phyloP scores from a whole-genome alignment of 164 flowering plant species.

The Vitis cinerea region DNA sequence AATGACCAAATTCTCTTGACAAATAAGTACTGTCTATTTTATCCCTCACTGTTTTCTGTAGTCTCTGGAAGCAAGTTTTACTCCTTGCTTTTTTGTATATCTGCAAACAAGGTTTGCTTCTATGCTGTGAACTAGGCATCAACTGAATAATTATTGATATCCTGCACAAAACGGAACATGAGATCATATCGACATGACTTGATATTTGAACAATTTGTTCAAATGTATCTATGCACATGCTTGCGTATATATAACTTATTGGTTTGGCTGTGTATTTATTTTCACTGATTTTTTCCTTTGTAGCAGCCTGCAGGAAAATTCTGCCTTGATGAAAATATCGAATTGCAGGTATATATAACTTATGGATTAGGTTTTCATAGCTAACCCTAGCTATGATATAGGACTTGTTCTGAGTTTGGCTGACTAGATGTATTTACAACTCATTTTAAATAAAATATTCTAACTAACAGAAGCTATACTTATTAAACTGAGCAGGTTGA shows the following conservation, averaged over 20 bases:
- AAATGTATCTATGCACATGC: neutral
- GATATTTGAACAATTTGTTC: neutral
- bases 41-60: neutral
- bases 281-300: slow-evolving; percentile 14
- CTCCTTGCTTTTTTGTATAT: neutral
- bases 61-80: neutral
- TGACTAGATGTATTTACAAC: neutral
- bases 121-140: neutral
- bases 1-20: neutral
- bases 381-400: neutral
- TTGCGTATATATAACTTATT: neutral
- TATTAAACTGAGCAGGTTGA: slow-evolving; percentile 57
- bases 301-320: slow-evolving; percentile 60
- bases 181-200: neutral
- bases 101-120: neutral
- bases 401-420: neutral
- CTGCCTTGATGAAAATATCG: slow-evolving; percentile 70
- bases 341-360: slow-evolving; percentile 56
- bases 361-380: neutral
- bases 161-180: neutral
- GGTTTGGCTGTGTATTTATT: neutral
- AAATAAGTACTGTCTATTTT: neutral
- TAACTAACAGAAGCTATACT: slow-evolving; percentile 2
- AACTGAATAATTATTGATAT: neutral
- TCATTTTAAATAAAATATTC: neutral